Evolutionary conservation across 1,284 basidiomycete genomes (phyloP), one percentile per base, ranked within the genome.

Genomic region (Entoloma clypeatum): DNA sequence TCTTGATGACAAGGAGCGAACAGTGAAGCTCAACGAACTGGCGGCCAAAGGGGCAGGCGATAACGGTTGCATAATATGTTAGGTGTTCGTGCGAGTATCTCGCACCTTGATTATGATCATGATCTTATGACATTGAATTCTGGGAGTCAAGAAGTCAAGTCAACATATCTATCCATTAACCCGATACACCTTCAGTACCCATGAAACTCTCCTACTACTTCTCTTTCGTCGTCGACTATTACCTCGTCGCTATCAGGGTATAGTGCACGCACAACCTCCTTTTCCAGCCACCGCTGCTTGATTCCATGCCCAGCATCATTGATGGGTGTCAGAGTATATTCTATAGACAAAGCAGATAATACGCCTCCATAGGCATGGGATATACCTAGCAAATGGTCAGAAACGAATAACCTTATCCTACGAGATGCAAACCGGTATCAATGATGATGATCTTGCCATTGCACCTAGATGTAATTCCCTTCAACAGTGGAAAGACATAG

Each of bases 291-390:
- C 32, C 56, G 63, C 49, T 67, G 65, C 35, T 60, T 51, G 7
- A 33, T 36, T 5, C 54, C 49, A 28, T 60, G 51, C 10, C 46
- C 53, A 7, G 57, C 43, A 8, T 63, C 65, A 9, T 54, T 53
- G 40, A 76, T 55, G 5, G 82, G 81, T 5, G 71, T 72, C 16
- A 94, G 70, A 1, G 79, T 81, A 62, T 95, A 94, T 25, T 83
- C 72, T 41, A 96, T 81, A 17, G 88, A 88, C 10, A 96, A 67
- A 1, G 92, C 91, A 1, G 91, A 92, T 5, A 94, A 68, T 0
- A 79, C 80, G 7, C 93, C 93, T n/a, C 91, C 91, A 56, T 96
- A 97, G 1, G 92, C 92, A 56, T 86, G 86, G 2, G 92, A 93
- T 44, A 96, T 95, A 25, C 92, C 91, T 80, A 39, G 10, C 22